Percentiles rank a stretch among this genome's conserved stretches.
These are phyloP conservation scores for Cercospora nicotianae DNA, from an alignment of 2,329 filamentous ascomycete genomes.

Conservation along the genomic window DNA sequence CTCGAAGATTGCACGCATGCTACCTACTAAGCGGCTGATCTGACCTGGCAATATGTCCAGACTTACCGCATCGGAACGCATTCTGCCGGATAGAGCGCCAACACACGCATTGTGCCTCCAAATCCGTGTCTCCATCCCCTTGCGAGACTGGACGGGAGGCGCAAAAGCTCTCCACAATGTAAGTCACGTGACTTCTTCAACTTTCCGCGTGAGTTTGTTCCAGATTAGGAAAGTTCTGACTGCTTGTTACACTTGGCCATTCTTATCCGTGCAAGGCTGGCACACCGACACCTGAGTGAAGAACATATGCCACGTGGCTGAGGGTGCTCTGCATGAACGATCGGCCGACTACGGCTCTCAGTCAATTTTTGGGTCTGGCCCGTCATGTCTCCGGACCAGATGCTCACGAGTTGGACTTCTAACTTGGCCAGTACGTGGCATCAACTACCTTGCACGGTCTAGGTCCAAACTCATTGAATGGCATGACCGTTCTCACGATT, in stretches of 20 bases:
- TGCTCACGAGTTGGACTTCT: background rate
- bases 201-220: background rate
- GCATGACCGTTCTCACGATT: background rate
- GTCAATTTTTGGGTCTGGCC: background rate
- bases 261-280: background rate
- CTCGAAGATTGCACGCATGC: background rate
- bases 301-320: background rate
- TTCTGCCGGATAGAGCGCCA: background rate
- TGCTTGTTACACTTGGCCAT: background rate
- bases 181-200: background rate
- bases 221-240: constrained; percentile 1
- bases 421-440: background rate
- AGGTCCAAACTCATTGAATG: background rate
- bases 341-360: background rate
- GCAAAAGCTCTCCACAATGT: background rate
- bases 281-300: background rate
- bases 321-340: background rate
- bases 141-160: background rate
- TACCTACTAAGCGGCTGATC: background rate
- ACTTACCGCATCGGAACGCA: background rate
- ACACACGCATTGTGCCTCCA: background rate
- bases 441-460: background rate
- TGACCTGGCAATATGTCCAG: background rate
- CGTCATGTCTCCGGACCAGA: background rate
- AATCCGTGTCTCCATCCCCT: background rate